These are phyloP conservation scores for Bremia lactucae DNA, from an alignment of 352 stramenopile species.

Conservation along the genomic window DNA sequence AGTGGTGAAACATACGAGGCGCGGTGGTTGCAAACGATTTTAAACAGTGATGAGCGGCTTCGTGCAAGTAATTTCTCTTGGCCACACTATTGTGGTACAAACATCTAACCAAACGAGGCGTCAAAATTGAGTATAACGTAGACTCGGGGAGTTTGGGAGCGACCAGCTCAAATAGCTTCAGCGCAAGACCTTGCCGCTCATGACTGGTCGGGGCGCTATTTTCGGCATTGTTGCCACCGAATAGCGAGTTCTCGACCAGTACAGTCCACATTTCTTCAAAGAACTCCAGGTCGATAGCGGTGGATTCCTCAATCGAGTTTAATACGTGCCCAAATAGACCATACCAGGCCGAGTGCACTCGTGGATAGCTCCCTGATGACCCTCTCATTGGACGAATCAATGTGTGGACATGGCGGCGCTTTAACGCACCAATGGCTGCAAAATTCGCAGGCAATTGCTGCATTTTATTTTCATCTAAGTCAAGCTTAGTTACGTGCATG, in stretches of 20 bases:
- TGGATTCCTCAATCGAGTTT: slow-evolving; percentile 25
- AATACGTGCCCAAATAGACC: slow-evolving; percentile 69
- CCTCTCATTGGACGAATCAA: slow-evolving; percentile 54
- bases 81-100: slow-evolving; percentile 73
- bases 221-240: slow-evolving; percentile 19
- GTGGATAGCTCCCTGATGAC: slow-evolving; percentile 63
- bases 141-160: slow-evolving; percentile 36
- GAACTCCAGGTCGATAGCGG: slow-evolving; percentile 48
- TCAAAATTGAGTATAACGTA: slow-evolving; percentile 52
- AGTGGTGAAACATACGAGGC: slow-evolving; percentile 56
- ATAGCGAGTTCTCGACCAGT: slow-evolving; percentile 70
- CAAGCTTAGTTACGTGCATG: slow-evolving; percentile 32
- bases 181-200: slow-evolving; percentile 60
- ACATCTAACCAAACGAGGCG: slow-evolving; percentile 69
- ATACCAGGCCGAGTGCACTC: slow-evolving; percentile 69
- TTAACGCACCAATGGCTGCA: slow-evolving; percentile 31
- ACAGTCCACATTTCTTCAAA: slow-evolving; percentile 74
- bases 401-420: slow-evolving; percentile 48
- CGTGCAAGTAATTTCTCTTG: slow-evolving; percentile 78
- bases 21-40: slow-evolving; percentile 40
- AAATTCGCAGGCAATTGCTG: slow-evolving; percentile 31
- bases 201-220: slow-evolving; percentile 39
- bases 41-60: slow-evolving; percentile 57
- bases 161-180: slow-evolving; percentile 80
- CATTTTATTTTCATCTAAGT: slow-evolving; percentile 19